Evolutionary conservation across 2,329 filamentous ascomycete genomes (phyloP), one percentile per base, ranked within the genome.

Genomic region (Chalaropsis ovoidea): DNA sequence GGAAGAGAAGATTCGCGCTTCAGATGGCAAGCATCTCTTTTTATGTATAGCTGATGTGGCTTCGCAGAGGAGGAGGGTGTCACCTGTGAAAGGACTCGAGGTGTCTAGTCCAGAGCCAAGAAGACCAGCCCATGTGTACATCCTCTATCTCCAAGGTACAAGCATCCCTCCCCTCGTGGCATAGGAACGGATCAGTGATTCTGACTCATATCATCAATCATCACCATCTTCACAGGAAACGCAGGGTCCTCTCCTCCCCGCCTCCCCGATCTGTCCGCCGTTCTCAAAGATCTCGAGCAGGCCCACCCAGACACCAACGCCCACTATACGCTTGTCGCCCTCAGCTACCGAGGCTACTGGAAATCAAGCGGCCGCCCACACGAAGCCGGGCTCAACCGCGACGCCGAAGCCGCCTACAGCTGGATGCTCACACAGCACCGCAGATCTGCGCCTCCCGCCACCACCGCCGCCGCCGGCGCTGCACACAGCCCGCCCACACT

Each of bases 311-410:
- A 73, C n/a, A 67, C 72, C n/a, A 70, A 74, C 45, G 69, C 72
- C 35, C 70, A 71, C 67, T 80, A 80, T 69, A 82, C 77, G 0
- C 77, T 83, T 69, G 75, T 83, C 8, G 82, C 81, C 67, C 73
- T 85, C 41, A 84, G 81, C 69, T 85, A 90, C 72, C 83, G 88
- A 54, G 87, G 88, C 11, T 93, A 87, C 72, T 93, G 89, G 89
- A 90, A 80, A 11, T 92, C 88, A 1, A 80, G 82, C 41, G 89
- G 90, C 19, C 80, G 85, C 3, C 83, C 88, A 7, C 86, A 84
- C 2, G 87, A 92, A 71, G 76, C 74, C 45, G 89, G 88, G 1
- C 87, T 93, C 69, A 81, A 87, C 70, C 75, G 80, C 19, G 89
- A 93, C 72, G 82, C 86, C 0, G 77, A 81, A 66, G 86, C 88